Evolutionary conservation across 2,329 filamentous ascomycete species (phyloP), one percentile per base, ranked within the genome.

Genomic region (Ascochyta rabiei): DNA sequence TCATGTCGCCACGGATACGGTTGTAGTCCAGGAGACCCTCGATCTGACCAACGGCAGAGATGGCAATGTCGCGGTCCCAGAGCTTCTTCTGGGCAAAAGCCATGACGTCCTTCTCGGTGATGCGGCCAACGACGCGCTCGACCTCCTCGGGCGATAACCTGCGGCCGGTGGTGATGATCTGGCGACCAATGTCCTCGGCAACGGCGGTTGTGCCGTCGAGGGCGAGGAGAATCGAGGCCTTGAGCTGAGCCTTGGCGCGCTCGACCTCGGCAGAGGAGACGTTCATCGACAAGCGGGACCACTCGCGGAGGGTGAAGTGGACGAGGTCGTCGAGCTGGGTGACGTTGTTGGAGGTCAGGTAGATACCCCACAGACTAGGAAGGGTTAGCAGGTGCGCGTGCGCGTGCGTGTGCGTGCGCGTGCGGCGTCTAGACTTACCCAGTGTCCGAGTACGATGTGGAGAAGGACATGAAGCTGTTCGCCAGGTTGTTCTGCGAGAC

Each of bases 401-500:
- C 5, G 48, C 10, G 7, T 12, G 35, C 34, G 35, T 16, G 2
- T 13, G 13, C 5, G 48, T 12, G 8, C 8, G 4, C 26, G 23
- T 3, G n/a, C 42, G 4, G 4, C 10, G n/a, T 26, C 21, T n/a
- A 44, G 53, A 77, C 88, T 79, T 86, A 96, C 92, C 93, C 95
- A 77, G 95, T 99, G 79, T 99, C 95, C 75, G 93, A 98, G 83
- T 99, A 99, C 84, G 91, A 96, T 67, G 95, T 99, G 65, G 93
- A 97, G 83, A 99, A 99, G 83, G 91, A 96, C 96, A 99, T 99
- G 86, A 97, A 99, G 86, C 93, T 97, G 84, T 96, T 99, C 79
- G 95, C 95, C 60, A 99, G 86, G 78, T 93, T 89, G 81, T 98
- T 87, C 81, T 96, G 88, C 84, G 96, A 90, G 67, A 99, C 89